A percentile compares a stretch with the other conserved stretches of the same genome.
Evolutionary conservation across 805 yeast genomes (phyloP).

Genomic region (Kregervanrija delftensis): DNA sequence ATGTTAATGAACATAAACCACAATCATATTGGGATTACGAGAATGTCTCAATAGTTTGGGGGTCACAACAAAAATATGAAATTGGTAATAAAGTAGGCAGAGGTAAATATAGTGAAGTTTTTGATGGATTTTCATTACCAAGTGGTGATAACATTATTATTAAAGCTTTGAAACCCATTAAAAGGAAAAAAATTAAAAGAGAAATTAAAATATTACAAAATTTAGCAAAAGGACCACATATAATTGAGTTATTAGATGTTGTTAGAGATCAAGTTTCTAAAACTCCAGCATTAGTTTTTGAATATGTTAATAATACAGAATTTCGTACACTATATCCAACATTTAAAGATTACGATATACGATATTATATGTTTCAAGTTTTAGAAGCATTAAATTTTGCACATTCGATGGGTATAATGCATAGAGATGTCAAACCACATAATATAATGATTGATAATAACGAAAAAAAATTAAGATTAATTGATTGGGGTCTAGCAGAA

Average conservation of each 20-base stretch:
- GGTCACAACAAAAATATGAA: constrained; percentile 47
- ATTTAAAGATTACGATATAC: constrained; percentile 67
- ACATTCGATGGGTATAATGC: constrained; percentile 94
- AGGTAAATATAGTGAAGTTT: constrained; percentile 94
- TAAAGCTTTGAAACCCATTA: constrained; percentile 88
- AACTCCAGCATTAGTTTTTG: constrained; percentile 85
- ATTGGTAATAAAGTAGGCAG: constrained; percentile 80
- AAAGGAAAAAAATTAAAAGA: constrained; percentile 82
- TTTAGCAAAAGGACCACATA: constrained; percentile 77
- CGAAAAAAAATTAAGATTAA: constrained; percentile 61
- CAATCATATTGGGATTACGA: constrained; percentile 84
- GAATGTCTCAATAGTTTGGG: constrained; percentile 56
- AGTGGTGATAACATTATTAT: constrained; percentile 67
- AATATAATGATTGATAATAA: constrained; percentile 91
- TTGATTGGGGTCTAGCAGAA: constrained; percentile 96
- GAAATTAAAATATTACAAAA: constrained; percentile 86
- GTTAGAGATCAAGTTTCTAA: constrained; percentile 74
- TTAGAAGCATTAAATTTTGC: constrained; percentile 81
- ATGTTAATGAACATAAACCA: constrained; percentile 62
- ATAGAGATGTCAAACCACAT: constrained; percentile 93
- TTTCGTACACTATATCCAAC: constrained; percentile 76
- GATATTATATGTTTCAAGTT: constrained; percentile 75
- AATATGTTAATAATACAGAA: constrained; percentile 75
- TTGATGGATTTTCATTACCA: constrained; percentile 69
- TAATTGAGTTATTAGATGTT: constrained; percentile 69